Evolutionary conservation across 2,329 filamentous ascomycete genomes (phyloP).

Genomic region (Alternaria atra): DNA sequence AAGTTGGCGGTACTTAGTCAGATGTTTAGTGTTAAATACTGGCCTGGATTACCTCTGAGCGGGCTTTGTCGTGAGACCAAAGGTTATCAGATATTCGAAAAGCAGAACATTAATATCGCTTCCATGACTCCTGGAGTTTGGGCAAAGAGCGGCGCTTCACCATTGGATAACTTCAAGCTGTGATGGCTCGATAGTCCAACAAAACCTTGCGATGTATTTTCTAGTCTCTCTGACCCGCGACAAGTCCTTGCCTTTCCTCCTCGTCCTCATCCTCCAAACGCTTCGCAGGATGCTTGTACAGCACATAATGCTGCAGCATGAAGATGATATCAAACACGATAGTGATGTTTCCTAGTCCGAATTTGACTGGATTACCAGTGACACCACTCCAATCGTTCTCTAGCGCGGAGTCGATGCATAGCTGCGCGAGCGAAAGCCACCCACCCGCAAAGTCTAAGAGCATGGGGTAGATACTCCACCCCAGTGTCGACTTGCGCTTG

Average conservation of each 20-base stretch:
- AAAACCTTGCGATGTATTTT: not conserved
- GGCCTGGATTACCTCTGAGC: not conserved
- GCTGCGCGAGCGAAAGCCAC: constrained; percentile 80
- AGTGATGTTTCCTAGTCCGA: constrained; percentile 83
- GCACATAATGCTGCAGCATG: constrained; percentile 84
- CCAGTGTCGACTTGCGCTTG: constrained; percentile 81
- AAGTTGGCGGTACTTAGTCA: not conserved
- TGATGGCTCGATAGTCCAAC: not conserved
- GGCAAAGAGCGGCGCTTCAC: not conserved
- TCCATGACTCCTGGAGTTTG: not conserved
- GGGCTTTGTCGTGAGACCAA: no score
- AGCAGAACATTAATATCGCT: not conserved
- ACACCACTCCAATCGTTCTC: constrained; percentile 90
- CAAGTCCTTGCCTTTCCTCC: constrained; percentile 36
- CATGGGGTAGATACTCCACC: constrained; percentile 88
- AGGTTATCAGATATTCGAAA: no score
- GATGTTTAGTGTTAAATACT: not conserved
- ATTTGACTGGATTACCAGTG: constrained; percentile 90
- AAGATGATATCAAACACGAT: constrained; percentile 89
- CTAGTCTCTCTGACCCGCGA: constrained; percentile 19
- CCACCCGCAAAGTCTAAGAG: constrained; percentile 85
- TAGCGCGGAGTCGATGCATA: constrained; percentile 83
- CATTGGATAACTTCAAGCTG: not conserved
- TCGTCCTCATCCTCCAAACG: constrained; percentile 39
- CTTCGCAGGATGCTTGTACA: constrained; percentile 65